Evolutionary conservation across 352 stramenopile species (phyloP).

Genomic region (Globisporangium cylindrosporum): DNA sequence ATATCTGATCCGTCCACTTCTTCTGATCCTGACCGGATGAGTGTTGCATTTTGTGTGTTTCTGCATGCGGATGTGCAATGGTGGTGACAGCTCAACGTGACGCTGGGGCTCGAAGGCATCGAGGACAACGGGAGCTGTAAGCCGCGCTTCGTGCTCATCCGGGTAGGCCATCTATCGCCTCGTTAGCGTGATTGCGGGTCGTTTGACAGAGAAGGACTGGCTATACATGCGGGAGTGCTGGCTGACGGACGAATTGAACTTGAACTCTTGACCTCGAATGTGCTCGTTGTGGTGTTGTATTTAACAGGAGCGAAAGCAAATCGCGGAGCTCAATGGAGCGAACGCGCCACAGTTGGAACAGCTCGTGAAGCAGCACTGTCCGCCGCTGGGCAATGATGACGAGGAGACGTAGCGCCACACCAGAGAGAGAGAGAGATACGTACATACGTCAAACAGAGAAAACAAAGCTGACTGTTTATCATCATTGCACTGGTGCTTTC

Average conservation of each 20-base stretch:
- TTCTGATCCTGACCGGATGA: slow-evolving; percentile 5
- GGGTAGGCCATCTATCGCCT: slow-evolving; percentile 22
- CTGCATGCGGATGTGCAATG: background rate
- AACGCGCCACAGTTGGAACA: slow-evolving; percentile 64
- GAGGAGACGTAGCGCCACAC: slow-evolving; percentile 34
- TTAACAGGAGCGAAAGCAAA: slow-evolving; percentile 47
- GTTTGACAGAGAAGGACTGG: background rate
- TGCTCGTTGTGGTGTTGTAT: background rate
- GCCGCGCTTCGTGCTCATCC: slow-evolving; percentile 60
- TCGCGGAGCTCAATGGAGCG: slow-evolving; percentile 54
- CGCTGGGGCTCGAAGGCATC: slow-evolving; percentile 43
- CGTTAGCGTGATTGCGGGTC: background rate
- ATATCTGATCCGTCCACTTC: background rate
- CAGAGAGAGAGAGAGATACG: background rate
- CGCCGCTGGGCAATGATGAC: slow-evolving; percentile 45
- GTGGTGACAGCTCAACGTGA: slow-evolving; percentile 39
- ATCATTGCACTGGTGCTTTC: background rate
- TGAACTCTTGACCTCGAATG: background rate
- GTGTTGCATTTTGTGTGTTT: background rate
- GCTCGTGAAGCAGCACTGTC: slow-evolving; percentile 60
- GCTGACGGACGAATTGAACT: background rate
- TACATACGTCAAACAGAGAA: background rate
- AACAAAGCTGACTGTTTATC: background rate
- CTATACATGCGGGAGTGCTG: background rate
- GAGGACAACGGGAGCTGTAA: slow-evolving; percentile 65